These are phyloP conservation scores for Krasilnikovozyma curviuscula DNA, from an alignment of 768 basidiomycete species.

Conservation along the genomic window DNA sequence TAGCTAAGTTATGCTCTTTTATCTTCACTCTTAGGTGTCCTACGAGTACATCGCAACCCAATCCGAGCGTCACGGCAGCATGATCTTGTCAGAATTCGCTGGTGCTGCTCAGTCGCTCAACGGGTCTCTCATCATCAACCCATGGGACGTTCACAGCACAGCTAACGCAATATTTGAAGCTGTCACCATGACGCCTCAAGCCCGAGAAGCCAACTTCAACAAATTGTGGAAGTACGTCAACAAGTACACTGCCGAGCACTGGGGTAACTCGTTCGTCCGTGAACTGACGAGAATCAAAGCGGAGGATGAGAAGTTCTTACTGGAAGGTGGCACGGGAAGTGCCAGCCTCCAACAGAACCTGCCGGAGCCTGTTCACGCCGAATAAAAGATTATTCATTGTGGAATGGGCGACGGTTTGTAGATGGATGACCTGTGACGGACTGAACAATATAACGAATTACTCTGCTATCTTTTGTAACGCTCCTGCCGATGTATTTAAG, in stretches of 20 bases:
- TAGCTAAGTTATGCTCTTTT: neutral
- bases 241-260: slow-evolving; percentile 82
- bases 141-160: slow-evolving; percentile 92
- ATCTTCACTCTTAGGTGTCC: slow-evolving; percentile 46
- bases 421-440: no score
- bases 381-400: no score
- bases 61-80: slow-evolving; percentile 73
- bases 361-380: no score
- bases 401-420: no score
- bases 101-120: slow-evolving; percentile 83
- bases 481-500: no score
- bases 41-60: slow-evolving; percentile 98
- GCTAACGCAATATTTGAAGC: slow-evolving; percentile 95
- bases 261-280: slow-evolving; percentile 74
- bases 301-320: neutral
- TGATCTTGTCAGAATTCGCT: slow-evolving; percentile 97
- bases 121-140: slow-evolving; percentile 91
- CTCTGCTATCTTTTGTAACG: no score
- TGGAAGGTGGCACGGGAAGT: no score
- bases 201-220: slow-evolving; percentile 74
- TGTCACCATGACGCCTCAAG: slow-evolving; percentile 64
- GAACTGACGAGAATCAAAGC: slow-evolving; percentile 40
- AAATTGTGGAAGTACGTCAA: slow-evolving; percentile 93
- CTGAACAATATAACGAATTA: no score
- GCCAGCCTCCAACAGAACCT: no score